Evolutionary conservation across 108 stramenopile species (phyloP).

Genomic region (Cyclotella choctawhatcheeana): DNA sequence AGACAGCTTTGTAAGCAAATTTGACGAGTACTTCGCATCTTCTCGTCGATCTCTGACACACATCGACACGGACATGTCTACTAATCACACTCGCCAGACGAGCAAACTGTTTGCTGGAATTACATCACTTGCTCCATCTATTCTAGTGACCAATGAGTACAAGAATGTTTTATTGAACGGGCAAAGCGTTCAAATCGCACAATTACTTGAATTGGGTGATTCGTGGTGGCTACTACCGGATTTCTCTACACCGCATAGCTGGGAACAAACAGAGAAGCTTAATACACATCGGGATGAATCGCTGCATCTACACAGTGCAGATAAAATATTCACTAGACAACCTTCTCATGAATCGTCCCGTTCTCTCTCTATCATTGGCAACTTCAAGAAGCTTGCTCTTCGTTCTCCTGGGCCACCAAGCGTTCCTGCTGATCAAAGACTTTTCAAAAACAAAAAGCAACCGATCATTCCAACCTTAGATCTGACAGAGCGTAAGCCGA

Average conservation of each 20-base stretch:
- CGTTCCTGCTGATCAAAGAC: constrained; percentile 50
- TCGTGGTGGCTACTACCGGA: constrained; percentile 41
- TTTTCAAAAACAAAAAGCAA: constrained; percentile 42
- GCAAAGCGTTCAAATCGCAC: constrained; percentile 64
- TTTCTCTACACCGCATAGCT: constrained; percentile 29
- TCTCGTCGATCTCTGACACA: constrained; percentile 30
- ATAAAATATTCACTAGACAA: background rate
- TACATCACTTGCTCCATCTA: constrained; percentile 71
- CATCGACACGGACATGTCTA: background rate
- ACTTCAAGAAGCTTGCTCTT: constrained; percentile 40
- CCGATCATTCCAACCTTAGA: constrained; percentile 1
- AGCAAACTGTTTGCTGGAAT: constrained; percentile 51
- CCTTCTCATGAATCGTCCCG: constrained; percentile 1
- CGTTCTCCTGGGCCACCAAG: constrained; percentile 31
- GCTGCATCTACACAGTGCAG: background rate
- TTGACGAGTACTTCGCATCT: constrained; percentile 32
- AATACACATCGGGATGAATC: background rate
- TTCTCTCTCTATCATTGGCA: constrained; percentile 45
- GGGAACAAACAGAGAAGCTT: constrained; percentile 20
- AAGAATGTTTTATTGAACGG: constrained; percentile 51
- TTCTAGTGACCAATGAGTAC: constrained; percentile 50
- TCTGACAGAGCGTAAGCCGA: background rate
- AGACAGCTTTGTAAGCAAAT: constrained; percentile 16
- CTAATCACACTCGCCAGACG: background rate
- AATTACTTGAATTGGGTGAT: constrained; percentile 41